phyloP scores from a whole-genome alignment of 73 alveolate genomes.

The Breviolum minutum region DNA sequence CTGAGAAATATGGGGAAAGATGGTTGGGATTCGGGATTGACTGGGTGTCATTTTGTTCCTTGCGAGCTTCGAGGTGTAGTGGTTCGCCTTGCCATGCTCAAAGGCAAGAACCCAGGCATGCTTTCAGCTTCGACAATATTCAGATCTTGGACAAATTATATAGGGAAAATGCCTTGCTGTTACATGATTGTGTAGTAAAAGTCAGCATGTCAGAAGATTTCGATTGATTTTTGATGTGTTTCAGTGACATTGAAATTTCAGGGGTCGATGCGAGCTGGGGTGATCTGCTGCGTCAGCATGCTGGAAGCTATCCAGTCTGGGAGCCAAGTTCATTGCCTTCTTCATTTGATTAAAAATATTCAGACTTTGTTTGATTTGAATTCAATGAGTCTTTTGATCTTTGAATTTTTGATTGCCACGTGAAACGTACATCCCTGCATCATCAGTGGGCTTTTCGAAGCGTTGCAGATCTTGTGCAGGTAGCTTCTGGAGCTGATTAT shows the following conservation, averaged over 20 bases:
- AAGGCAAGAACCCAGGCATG: constrained; percentile 63
- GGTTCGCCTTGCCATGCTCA: constrained; percentile 77
- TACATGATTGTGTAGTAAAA: too few species aligned
- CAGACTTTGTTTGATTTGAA: too few species aligned
- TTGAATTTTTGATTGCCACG: too few species aligned
- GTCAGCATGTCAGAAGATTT: too few species aligned
- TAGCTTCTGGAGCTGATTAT: constrained; percentile 29
- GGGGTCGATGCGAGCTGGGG: constrained; percentile 17
- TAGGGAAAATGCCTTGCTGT: background rate
- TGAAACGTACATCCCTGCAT: too few species aligned
- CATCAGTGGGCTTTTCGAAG: too few species aligned
- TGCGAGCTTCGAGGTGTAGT: constrained; percentile 35
- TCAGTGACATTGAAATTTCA: too few species aligned
- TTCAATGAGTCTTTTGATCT: too few species aligned
- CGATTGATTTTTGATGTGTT: too few species aligned
- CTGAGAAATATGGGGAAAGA: too few species aligned
- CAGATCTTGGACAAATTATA: background rate
- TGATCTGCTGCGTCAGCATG: constrained; percentile 33
- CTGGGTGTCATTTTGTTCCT: background rate
- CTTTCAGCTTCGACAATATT: background rate
- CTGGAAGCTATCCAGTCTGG: constrained; percentile 45
- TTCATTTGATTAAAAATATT: background rate
- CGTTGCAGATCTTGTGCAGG: background rate
- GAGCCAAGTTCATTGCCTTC: background rate
- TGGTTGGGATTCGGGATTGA: too few species aligned